Conservation (phyloP, 2,329 filamentous ascomycete species). For the Shiraia bambusicola region DNA sequence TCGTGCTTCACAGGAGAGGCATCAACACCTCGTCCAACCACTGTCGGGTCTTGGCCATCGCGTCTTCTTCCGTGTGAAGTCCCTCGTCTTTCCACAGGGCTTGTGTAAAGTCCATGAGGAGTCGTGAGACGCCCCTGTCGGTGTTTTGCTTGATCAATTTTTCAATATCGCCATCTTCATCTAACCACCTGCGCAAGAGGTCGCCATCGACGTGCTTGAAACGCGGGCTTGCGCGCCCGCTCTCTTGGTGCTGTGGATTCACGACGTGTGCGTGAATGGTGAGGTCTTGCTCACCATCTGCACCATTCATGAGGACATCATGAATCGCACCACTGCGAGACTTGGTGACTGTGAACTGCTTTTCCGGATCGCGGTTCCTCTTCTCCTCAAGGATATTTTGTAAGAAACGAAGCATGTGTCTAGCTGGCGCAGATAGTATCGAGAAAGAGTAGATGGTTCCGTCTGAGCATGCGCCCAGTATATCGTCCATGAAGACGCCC, state of each 20-base stretch:
- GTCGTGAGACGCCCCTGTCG: constrained; percentile 20
- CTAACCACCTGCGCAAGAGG: constrained; percentile 38
- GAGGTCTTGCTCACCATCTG: constrained; percentile 21
- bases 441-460: constrained; percentile 61
- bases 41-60: constrained; percentile 7
- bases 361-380: constrained; percentile 12
- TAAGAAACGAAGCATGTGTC: constrained; percentile 70
- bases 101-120: constrained; percentile 32
- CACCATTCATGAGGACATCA: constrained; percentile 25
- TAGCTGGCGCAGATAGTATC: constrained; percentile 62
- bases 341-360: constrained; percentile 14
- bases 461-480: constrained; percentile 54
- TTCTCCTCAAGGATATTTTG: constrained; percentile 59
- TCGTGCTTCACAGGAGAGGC: constrained; percentile 21
- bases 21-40: constrained; percentile 29
- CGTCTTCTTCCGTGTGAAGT: constrained; percentile 17
- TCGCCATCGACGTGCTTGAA: constrained; percentile 49
- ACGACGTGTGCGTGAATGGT: constrained; percentile 23
- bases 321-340: constrained; percentile 21
- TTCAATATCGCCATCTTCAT: constrained; percentile 20
- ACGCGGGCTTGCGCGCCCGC: constrained; percentile 14
- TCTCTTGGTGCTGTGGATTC: constrained; percentile 26
- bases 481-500: constrained; percentile 49
- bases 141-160: constrained; percentile 13
- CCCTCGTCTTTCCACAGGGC: constrained; percentile 9